These are phyloP conservation scores for Fraxinus paxiana DNA, from an alignment of 305 asterid genomes.

Conservation along the genomic window DNA sequence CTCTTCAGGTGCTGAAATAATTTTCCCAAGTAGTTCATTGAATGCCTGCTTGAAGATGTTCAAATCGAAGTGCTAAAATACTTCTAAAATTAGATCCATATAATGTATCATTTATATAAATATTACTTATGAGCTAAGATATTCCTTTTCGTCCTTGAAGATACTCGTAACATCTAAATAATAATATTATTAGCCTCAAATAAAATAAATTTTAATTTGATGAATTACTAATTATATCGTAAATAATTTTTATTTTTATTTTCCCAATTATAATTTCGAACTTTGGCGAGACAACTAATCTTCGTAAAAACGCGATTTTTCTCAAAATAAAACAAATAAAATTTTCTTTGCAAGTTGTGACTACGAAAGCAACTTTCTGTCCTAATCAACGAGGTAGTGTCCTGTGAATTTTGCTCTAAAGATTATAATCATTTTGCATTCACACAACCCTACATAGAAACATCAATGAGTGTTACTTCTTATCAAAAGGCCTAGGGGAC, in stretches of 20 bases:
- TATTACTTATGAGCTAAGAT: neutral
- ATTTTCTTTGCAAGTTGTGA: neutral
- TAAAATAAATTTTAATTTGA: neutral
- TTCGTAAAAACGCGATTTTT: neutral
- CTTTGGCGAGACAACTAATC: neutral
- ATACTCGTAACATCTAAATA: neutral
- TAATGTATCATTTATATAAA: neutral
- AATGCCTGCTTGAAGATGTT: neutral
- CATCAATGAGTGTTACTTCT: neutral
- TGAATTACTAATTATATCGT: neutral
- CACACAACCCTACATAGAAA: neutral
- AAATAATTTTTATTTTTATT: neutral
- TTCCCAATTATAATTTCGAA: neutral
- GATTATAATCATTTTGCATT: neutral
- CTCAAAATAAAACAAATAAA: neutral
- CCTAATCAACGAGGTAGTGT: neutral
- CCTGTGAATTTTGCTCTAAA: neutral
- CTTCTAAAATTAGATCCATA: neutral
- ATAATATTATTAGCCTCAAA: neutral
- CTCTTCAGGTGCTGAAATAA: neutral
- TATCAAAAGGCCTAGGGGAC: neutral
- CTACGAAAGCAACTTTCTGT: neutral
- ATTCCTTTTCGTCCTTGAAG: neutral
- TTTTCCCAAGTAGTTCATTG: neutral
- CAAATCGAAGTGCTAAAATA: neutral